Evolutionary conservation across 441 rosid genomes (phyloP), one percentile per base, ranked within the genome.

Genomic region (Omphalea diandra): DNA sequence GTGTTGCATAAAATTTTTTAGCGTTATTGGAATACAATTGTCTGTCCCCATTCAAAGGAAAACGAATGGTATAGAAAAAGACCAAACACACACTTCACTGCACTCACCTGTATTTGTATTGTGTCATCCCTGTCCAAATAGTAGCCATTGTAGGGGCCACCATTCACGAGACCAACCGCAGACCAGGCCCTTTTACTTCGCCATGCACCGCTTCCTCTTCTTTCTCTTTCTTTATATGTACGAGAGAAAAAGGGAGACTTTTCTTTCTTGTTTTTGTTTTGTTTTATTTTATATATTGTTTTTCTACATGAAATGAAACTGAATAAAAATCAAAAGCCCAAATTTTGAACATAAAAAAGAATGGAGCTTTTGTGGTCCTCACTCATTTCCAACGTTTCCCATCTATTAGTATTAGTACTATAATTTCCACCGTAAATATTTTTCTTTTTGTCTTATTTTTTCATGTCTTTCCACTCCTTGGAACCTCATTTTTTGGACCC

Each of bases 281-380:
- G 24, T n/a, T n/a, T 49, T 49, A 26, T 49, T 20, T 18, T n/a
- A n/a, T 6, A 49, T 10, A 49, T 49, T 52, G 29, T 22, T 52
- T n/a, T n/a, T n/a, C n/a, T 52, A 52, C 31, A 15, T 2, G 49
- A 44, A 22, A 2, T 15, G 10, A 52, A 44, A 22, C 0, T 15
- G 10, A 52, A 52, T 14, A 52, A 52, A 52, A 52, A 52, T 24
- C 29, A 22, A 29, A 52, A 24, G 15, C 31, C 56, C 14, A 52
- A 15, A 24, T 52, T 20, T 2, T 7, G 24, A 52, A 35, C 0
- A 47, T 12, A 9, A 24, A 11, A 35, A 32, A 38, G 11, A 52
- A 71, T 56, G 71, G 67, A 69, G 57, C 59, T 38, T 71, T 65
- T 76, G 82, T 77, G 81, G 80, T 76, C 78, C 78, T 71, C 22